phyloP scores from a whole-genome alignment of 306 rosid genomes.

The Oxytropis ochrocephala region DNA sequence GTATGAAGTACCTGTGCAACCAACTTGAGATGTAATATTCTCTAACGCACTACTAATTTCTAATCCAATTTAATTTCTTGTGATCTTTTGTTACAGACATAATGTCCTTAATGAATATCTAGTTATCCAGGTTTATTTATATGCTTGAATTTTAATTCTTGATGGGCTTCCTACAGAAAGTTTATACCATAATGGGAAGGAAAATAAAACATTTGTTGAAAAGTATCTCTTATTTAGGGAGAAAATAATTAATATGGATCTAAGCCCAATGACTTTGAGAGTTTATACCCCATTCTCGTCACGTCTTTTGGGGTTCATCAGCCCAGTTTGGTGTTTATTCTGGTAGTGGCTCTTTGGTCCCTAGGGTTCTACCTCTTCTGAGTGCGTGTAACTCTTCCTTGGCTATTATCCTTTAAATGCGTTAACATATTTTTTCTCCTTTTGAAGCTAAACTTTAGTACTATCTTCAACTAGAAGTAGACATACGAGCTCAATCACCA shows the following conservation, averaged over 20 bases:
- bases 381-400: not conserved
- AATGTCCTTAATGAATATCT: not conserved
- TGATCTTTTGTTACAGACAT: not conserved
- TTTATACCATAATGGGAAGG: not conserved
- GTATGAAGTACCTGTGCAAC: not conserved
- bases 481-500: not conserved
- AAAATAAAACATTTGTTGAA: not conserved
- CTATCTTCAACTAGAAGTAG: not conserved
- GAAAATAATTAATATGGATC: not conserved
- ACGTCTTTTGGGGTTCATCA: not conserved
- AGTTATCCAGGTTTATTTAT: not conserved
- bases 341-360: too few species aligned
- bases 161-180: not conserved
- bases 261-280: too few species aligned
- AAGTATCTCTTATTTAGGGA: not conserved
- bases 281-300: not conserved
- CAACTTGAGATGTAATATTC: not conserved
- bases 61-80: not conserved
- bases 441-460: not conserved
- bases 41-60: too few species aligned
- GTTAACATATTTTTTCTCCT: not conserved
- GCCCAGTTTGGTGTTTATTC: too few species aligned
- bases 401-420: not conserved
- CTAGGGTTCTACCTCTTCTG: too few species aligned
- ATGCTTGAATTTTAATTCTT: conserved; percentile 6